A percentile compares a stretch with the other conserved stretches of the same genome.
Evolutionary conservation across 495 filamentous ascomycete species (phyloP).

Genomic region (Talaromyces adpressus): DNA sequence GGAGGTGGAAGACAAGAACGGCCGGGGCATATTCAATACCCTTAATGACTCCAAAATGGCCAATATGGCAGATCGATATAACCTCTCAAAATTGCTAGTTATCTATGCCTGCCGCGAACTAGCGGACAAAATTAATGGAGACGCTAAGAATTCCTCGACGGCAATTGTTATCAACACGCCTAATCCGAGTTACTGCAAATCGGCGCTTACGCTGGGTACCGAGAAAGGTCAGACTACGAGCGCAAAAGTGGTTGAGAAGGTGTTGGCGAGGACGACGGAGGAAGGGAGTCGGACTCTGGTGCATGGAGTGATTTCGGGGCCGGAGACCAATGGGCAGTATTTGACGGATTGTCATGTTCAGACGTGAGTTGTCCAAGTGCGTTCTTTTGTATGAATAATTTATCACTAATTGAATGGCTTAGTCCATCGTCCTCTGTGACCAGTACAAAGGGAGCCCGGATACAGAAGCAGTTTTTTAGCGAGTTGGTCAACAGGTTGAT

Average conservation of each 20-base stretch:
- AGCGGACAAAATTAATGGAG: constrained; percentile 13
- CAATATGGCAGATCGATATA: constrained; percentile 21
- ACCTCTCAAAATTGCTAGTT: constrained; percentile 24
- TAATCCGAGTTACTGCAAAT: constrained; percentile 17
- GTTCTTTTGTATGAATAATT: neutral
- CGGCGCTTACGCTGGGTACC: constrained; percentile 8
- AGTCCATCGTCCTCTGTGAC: constrained; percentile 7
- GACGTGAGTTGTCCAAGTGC: constrained; percentile 7
- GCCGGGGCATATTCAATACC: constrained; percentile 14
- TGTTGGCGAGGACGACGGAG: constrained; percentile 30
- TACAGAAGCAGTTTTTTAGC: constrained; percentile 12
- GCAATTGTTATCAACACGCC: constrained; percentile 14
- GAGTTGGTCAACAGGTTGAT: constrained; percentile 13
- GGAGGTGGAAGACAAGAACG: constrained; percentile 12
- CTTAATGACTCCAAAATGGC: constrained; percentile 19
- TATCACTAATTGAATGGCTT: neutral
- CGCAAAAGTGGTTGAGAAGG: constrained; percentile 11
- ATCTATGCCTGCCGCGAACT: constrained; percentile 22
- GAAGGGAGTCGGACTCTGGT: constrained; percentile 29
- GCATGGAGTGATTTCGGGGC: constrained; percentile 20
- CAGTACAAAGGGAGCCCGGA: constrained; percentile 6
- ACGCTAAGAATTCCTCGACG: neutral
- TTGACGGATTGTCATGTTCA: constrained; percentile 20
- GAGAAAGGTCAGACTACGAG: neutral
- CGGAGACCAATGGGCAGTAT: constrained; percentile 28